These are phyloP conservation scores for Saksenaea vasiformis DNA, from an alignment of 371 early-diverging fungal species.

Conservation along the genomic window DNA sequence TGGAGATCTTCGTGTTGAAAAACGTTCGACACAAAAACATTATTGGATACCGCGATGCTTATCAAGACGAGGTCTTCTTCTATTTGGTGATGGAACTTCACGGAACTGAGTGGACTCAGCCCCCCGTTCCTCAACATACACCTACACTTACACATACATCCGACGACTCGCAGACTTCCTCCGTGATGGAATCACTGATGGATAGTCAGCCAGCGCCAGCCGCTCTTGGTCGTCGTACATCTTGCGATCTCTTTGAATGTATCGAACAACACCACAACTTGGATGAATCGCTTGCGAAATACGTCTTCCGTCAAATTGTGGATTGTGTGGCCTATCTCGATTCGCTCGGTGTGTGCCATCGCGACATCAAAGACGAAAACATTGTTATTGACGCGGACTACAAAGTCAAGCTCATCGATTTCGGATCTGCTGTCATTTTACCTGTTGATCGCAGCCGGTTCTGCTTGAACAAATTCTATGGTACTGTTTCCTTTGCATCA, in stretches of 20 bases:
- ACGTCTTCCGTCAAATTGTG: constrained; percentile 74
- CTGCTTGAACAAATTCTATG: constrained; percentile 63
- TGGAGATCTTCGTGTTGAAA: constrained; percentile 75
- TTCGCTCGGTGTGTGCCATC: constrained; percentile 54
- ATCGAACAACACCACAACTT: constrained; percentile 70
- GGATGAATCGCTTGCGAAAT: constrained; percentile 57
- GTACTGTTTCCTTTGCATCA: constrained; percentile 68
- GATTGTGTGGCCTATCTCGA: constrained; percentile 69
- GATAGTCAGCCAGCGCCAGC: constrained; percentile 24
- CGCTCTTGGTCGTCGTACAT: constrained; percentile 51
- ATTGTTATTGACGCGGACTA: constrained; percentile 75
- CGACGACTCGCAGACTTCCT: constrained; percentile 18
- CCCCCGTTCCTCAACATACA: constrained; percentile 20
- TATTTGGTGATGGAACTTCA: constrained; percentile 82
- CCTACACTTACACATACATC: constrained; percentile 34
- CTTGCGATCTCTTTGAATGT: constrained; percentile 81
- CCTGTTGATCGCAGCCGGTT: constrained; percentile 40
- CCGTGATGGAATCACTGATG: constrained; percentile 19
- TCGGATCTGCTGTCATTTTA: constrained; percentile 73
- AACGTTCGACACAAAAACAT: constrained; percentile 71
- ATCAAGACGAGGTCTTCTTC: constrained; percentile 65
- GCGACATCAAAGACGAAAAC: constrained; percentile 78
- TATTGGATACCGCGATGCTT: constrained; percentile 67
- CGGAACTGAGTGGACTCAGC: constrained; percentile 66
- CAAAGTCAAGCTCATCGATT: constrained; percentile 80